Base-by-base conservation (phyloP, 768 basidiomycete genomes). In the Agaricus blazei region DNA sequence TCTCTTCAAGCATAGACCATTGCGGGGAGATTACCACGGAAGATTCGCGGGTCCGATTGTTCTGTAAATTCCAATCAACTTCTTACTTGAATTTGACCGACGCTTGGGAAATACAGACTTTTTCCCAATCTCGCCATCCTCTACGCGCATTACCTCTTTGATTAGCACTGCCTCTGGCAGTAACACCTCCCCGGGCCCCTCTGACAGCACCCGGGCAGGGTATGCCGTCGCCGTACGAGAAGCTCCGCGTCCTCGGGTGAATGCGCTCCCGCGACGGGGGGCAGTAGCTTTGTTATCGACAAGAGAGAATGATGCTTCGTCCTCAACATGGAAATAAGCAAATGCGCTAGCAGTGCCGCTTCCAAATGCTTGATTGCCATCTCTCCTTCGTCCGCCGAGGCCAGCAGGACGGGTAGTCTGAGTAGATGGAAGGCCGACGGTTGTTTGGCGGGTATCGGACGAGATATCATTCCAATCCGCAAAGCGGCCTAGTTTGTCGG, bases 291-390 rank as follows among this genome's bases (percentile, higher is more conserved):
- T 95, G 68, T 86, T 93, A 66, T 98, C 95, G 47, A 99, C 97
- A 48, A 99, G 78, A 23, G 93, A 95, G 80, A 99, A 99, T 48
- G 86, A 88, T 5, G 93, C 88, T 72, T 99, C 97, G 65, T 99
- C 97, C 71, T 98, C 97, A 56, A 90, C 95, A 71, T 98, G 95
- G 77, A 94, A 94, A 72, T 96, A 97, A 6, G 93, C 91, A 66
- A 98, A 98, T 12, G 93, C 92, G 63, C 85, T 95, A 9, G 91
- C 87, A 49, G 88, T 85, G 23, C 89, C 90, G 54, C 93, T 94
- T 37, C 93, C 94, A 66, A 92, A 96, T 2, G 91, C 91, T 65
- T 88, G 88, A 48, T 81, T 81, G 44, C 90, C 84, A 48, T 93
- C 90, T 49, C 88, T 78, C 62, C 87, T 81, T 53, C 87, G 80